Evolutionary conservation across 805 yeast species (phyloP), one percentile per base, ranked within the genome.

Genomic region (Starmerella vitae): DNA sequence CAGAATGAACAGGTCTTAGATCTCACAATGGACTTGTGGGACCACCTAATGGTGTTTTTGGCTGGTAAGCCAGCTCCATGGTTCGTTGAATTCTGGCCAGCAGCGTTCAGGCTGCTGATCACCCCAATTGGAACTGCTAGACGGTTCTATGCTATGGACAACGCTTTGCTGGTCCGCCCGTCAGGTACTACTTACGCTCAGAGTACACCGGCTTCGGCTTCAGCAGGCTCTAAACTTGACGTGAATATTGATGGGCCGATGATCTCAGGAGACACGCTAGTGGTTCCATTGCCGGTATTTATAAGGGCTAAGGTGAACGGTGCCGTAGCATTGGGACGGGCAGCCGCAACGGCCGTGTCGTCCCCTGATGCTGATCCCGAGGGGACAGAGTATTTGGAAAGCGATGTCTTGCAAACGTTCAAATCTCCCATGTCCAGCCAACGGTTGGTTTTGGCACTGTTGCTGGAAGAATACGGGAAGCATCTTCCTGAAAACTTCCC

Each of bases 71-170:
- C 26, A 9, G 28, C 32, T 8, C 20, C n/a, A 3, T 28, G 37
- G 19, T 34, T 43, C 30, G 12, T 28, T 1, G 33, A 37, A n/a
- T 34, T 47, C 20, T 51, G 53, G 52, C 34, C 78, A 84, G 6
- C 63, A 78, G 43, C 44, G 35, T 46, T 60, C 79, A 38, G 70
- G 13, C 63, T 91, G 32, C 54, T 84, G 33, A 77, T 83, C 78
- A 88, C 97, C 0, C 99, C 99, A 3, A 80, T 91, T 42, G 98
- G 99, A 44, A 75, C 85, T 39, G 80, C 94, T 3, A 75, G 97
- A 47, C 81, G 78, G 56, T 81, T 78, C 50, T 91, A 83, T 58
- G 72, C 74, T 25, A 83, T 91, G 94, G 76, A 81, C 48, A 64
- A 80, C 0, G 63, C 67, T n/a, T 66, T 74, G 36, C 71, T 91